Evolutionary conservation across 1,284 basidiomycete genomes (phyloP), one percentile per base, ranked within the genome.

Genomic region (Agaricales sp.): DNA sequence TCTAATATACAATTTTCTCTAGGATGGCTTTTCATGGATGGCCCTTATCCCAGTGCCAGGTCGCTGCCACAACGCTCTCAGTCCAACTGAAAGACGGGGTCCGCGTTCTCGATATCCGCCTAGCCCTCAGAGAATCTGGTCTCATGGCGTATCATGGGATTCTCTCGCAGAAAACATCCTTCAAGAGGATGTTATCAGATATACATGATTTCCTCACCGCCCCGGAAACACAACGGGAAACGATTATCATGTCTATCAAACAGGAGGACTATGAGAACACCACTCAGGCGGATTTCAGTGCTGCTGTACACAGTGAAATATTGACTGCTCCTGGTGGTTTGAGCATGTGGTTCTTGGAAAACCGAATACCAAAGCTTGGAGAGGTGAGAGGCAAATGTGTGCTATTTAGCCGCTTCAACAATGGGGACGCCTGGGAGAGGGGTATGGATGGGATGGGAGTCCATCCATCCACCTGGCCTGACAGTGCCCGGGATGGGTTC

Each of bases 371-470:
- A 1, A 70, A 49, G 0, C 72, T 94, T 0, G 88, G 87, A 1
- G 84, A 93, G 61, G 88, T 86, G 6, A 69, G 92, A 57, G 91
- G 91, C 1, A 87, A 82, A 63, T 80, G 80, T 3, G 73, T 93
- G 25, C 65, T 95, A 68, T 78, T 94, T 59, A 90, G 86, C 55
- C 77, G 92, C 19, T 94, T 93, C 59, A 82, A 85, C 1, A 78
- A 72, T 1, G 79, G 80, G 2, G 63, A 64, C 11, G 77, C 72
- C 13, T 85, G 87, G 86, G 75, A 79, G 58, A 67, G 74, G 50
- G 75, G 77, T 4, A 58, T 78, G 39, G 78, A 84, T 48, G 82
- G 78, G 2, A 69, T 91, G 56, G 91, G 90, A 0, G 87, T 93
- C 13, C 87, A 91, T 58, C 89, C 90, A 2, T 77, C 75, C 1